phyloP scores from a whole-genome alignment of 2,329 filamentous ascomycete genomes.

The Epichloe baconii region DNA sequence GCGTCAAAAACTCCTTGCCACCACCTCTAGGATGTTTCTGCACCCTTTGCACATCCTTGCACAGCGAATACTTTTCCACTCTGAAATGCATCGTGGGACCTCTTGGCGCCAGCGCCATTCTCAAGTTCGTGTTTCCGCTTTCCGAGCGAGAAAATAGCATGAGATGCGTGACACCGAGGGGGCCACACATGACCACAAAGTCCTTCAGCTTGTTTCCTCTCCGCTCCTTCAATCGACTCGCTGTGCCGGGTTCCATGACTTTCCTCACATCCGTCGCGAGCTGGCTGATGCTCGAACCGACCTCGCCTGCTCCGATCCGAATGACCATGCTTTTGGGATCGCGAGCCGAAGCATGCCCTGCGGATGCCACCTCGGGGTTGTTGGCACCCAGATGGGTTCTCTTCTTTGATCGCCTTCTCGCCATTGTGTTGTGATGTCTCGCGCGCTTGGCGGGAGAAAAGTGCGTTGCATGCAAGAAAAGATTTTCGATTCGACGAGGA shows the following conservation, averaged over 20 bases:
- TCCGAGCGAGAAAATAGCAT: conserved; percentile 85
- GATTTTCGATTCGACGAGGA: not conserved
- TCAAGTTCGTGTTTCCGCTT: conserved; percentile 82
- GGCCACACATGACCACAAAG: conserved; percentile 91
- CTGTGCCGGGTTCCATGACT: conserved; percentile 95
- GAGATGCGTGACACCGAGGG: conserved; percentile 83
- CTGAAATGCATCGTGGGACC: conserved; percentile 91
- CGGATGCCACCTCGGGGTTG: conserved; percentile 42
- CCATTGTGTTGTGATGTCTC: conserved; percentile 42
- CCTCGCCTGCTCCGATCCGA: conserved; percentile 85
- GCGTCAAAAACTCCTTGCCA: conserved; percentile 74
- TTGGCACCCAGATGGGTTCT: conserved; percentile 65
- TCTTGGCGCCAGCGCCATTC: conserved; percentile 74
- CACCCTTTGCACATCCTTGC: conserved; percentile 76
- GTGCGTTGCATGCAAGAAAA: not conserved
- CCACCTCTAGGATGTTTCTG: conserved; percentile 72
- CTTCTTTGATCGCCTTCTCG: conserved; percentile 72
- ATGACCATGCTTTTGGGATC: conserved; percentile 97
- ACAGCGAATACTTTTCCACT: conserved; percentile 87
- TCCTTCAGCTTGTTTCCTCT: conserved; percentile 79
- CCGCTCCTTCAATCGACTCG: conserved; percentile 76
- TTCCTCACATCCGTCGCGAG: conserved; percentile 79
- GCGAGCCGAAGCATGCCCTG: conserved; percentile 49
- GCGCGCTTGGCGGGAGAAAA: no score
- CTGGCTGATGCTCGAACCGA: conserved; percentile 83